Percentiles rank a stretch among this genome's conserved stretches.
Evolutionary conservation across 352 stramenopile species (phyloP).

Genomic region (Phytophthora quininea): DNA sequence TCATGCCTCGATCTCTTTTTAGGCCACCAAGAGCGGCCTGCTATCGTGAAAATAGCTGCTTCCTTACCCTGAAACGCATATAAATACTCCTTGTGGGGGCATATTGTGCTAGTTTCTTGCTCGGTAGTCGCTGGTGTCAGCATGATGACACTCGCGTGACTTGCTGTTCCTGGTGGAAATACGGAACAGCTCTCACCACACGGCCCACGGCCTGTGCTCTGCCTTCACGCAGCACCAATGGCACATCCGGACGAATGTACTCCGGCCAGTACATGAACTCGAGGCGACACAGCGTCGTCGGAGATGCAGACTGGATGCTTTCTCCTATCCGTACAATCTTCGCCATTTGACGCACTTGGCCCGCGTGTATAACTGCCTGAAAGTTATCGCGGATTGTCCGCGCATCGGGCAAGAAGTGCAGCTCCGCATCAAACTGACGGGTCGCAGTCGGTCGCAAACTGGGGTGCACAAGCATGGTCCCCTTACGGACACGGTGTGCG

Average conservation of each 20-base stretch:
- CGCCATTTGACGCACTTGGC: slow-evolving; percentile 81
- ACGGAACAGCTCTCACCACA: slow-evolving; percentile 66
- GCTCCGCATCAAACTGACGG: slow-evolving; percentile 76
- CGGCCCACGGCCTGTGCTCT: slow-evolving; percentile 72
- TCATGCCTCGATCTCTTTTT: slow-evolving; percentile 20
- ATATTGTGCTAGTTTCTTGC: neutral
- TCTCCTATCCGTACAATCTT: slow-evolving; percentile 66
- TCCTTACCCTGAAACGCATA: slow-evolving; percentile 13
- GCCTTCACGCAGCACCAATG: slow-evolving; percentile 74
- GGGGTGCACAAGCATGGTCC: slow-evolving; percentile 77
- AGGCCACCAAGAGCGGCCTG: slow-evolving; percentile 12
- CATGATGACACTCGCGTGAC: slow-evolving; percentile 54
- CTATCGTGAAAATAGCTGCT: neutral
- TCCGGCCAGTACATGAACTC: slow-evolving; percentile 90
- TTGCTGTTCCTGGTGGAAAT: slow-evolving; percentile 44
- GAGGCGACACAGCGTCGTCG: slow-evolving; percentile 70
- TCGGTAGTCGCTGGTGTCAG: slow-evolving; percentile 23
- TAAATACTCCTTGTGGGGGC: slow-evolving; percentile 6
- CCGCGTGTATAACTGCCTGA: slow-evolving; percentile 83
- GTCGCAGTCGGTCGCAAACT: slow-evolving; percentile 65
- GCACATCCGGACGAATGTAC: slow-evolving; percentile 79
- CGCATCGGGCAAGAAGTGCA: slow-evolving; percentile 71
- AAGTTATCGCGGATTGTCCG: slow-evolving; percentile 71
- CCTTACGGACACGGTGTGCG: slow-evolving; percentile 53
- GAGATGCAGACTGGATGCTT: slow-evolving; percentile 14